phyloP scores from a whole-genome alignment of 345 rosid genomes.

The Populus tremula region DNA sequence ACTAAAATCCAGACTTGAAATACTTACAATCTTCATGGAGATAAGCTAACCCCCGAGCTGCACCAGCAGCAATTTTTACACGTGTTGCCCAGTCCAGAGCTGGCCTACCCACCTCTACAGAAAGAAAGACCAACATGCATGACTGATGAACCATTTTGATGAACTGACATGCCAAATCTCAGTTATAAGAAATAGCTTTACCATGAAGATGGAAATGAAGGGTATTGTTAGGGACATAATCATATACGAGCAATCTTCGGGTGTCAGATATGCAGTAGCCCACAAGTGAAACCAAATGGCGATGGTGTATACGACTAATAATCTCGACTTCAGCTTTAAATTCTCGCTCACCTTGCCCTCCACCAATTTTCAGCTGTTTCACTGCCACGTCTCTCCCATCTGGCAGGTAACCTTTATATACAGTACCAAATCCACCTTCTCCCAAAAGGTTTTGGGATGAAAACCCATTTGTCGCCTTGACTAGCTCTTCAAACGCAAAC shows the following conservation, averaged over 20 bases:
- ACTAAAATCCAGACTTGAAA: conserved; percentile 11
- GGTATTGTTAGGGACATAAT: conserved; percentile 76
- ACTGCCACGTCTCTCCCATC: conserved; percentile 89
- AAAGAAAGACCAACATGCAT: conserved; percentile 10
- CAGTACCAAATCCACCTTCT: conserved; percentile 93
- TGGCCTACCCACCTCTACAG: conserved; percentile 53
- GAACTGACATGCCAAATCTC: conserved; percentile 18
- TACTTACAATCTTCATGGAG: conserved; percentile 95
- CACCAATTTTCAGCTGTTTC: conserved; percentile 76
- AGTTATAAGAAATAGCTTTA: conserved; percentile 25
- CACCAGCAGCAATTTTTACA: conserved; percentile 79
- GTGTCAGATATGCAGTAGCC: conserved; percentile 88
- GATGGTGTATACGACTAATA: conserved; percentile 90
- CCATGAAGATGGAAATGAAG: conserved; percentile 96
- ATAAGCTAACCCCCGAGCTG: conserved; percentile 96
- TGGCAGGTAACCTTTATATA: conserved; percentile 72
- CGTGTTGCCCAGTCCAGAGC: conserved; percentile 80
- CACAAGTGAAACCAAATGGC: conserved; percentile 88
- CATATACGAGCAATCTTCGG: conserved; percentile 79
- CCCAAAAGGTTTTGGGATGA: conserved; percentile 76
- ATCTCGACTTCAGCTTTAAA: conserved; percentile 93
- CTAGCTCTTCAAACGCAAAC: conserved; percentile 71
- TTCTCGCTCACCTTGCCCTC: conserved; percentile 92
- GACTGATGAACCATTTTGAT: conserved; percentile 7
- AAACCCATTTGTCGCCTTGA: conserved; percentile 71